These are phyloP conservation scores for Luzula sylvatica DNA, from an alignment of 176 grass and related monocot species.

Conservation along the genomic window DNA sequence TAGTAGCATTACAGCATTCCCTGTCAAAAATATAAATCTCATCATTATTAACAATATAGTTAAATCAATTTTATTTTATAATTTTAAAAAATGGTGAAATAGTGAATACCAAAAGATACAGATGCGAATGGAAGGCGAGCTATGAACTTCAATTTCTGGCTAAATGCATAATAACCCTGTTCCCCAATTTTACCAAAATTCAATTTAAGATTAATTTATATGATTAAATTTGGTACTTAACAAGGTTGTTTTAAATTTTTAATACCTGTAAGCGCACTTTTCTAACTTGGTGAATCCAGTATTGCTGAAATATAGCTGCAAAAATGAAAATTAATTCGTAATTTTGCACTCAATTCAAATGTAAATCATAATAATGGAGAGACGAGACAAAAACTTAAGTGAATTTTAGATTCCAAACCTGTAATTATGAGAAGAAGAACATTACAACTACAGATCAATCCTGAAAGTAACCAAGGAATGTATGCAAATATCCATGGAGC, in stretches of 20 bases:
- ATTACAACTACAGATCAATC: constrained; percentile 82
- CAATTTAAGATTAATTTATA: no score
- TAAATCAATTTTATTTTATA: constrained; percentile 4
- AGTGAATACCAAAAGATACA: constrained; percentile 58
- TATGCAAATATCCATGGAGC: constrained; percentile 85
- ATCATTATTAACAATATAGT: not conserved
- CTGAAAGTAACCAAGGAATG: constrained; percentile 50
- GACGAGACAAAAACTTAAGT: constrained; percentile 1
- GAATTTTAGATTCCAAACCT: constrained; percentile 33
- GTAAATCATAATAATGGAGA: not conserved
- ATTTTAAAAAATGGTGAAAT: constrained; percentile 4
- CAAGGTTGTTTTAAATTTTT: not conserved
- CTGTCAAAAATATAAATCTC: constrained; percentile 27
- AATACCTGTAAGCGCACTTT: constrained; percentile 98
- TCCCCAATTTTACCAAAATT: constrained; percentile 16
- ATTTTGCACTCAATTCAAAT: constrained; percentile 10
- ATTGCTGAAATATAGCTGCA: constrained; percentile 92
- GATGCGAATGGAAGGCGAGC: constrained; percentile 76
- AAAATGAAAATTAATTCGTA: constrained; percentile 18
- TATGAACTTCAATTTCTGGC: constrained; percentile 75
- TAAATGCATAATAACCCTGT: constrained; percentile 92
- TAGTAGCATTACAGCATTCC: constrained; percentile 77
- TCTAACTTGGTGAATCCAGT: constrained; percentile 91
- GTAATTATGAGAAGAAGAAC: constrained; percentile 70
- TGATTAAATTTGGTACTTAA: not conserved